phyloP scores from a whole-genome alignment of 768 basidiomycete species.

The Xerocomus potaroensis region DNA sequence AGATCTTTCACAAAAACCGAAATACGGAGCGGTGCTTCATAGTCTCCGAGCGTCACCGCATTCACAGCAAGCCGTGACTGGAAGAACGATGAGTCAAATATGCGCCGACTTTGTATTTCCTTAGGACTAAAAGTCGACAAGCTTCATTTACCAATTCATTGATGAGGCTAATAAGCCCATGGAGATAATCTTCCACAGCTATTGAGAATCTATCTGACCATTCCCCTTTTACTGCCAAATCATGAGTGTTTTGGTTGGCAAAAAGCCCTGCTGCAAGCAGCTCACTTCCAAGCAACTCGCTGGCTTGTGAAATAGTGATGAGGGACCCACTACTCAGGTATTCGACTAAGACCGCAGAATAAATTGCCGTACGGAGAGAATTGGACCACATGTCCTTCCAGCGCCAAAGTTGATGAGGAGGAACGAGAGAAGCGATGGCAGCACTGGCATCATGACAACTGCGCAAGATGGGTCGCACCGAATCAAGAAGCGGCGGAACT shows the following conservation, averaged over 20 bases:
- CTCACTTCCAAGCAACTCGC: conserved; percentile 66
- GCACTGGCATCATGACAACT: conserved; percentile 50
- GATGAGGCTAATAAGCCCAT: conserved; percentile 70
- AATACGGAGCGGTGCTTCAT: conserved; percentile 73
- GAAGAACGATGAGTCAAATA: conserved; percentile 5
- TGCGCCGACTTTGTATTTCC: background rate
- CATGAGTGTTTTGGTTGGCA: conserved; percentile 4
- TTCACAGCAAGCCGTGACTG: conserved; percentile 80
- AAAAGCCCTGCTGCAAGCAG: conserved; percentile 3
- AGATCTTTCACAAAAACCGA: conserved; percentile 77
- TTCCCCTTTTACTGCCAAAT: conserved; percentile 55
- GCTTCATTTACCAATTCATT: conserved; percentile 65
- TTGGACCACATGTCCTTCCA: conserved; percentile 84
- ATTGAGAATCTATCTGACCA: conserved; percentile 65
- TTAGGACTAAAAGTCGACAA: background rate
- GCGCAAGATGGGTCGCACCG: conserved; percentile 50
- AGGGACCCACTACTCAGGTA: conserved; percentile 59
- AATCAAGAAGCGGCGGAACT: conserved; percentile 61
- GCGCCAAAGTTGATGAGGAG: conserved; percentile 72
- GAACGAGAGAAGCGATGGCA: conserved; percentile 55
- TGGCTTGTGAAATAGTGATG: conserved; percentile 49
- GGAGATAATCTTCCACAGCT: conserved; percentile 76
- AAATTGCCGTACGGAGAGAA: conserved; percentile 63
- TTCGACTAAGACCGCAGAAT: conserved; percentile 59
- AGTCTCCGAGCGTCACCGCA: conserved; percentile 77